Percentiles rank a stretch among this genome's conserved stretches.
Evolutionary conservation across 1,139 yeast species (phyloP).

Genomic region (Kurtzmaniella quercitrusa): DNA sequence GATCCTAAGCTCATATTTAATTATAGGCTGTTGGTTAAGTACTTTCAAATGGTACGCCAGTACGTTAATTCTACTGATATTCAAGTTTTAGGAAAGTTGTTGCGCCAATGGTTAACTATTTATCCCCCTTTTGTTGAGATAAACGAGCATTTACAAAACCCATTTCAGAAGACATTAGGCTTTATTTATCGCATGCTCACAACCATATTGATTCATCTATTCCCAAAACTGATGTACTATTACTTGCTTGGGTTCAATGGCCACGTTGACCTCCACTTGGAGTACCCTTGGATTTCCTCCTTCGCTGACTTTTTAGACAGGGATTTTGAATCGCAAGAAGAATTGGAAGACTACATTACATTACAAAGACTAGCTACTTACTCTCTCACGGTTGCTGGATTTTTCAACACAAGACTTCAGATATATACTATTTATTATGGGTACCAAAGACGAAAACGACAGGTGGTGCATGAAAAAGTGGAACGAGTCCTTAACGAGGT

Average conservation of each 20-base stretch:
- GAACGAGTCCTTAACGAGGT: conserved; percentile 19
- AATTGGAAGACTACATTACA: conserved; percentile 8
- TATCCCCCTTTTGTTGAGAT: conserved; percentile 20
- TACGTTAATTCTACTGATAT: neutral
- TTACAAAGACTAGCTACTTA: neutral
- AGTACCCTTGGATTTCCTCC: neutral
- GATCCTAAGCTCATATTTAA: conserved; percentile 11
- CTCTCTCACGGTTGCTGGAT: conserved; percentile 19
- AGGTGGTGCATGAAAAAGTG: conserved; percentile 7
- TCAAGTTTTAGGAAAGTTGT: conserved; percentile 15
- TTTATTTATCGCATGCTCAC: conserved; percentile 18
- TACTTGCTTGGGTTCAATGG: conserved; percentile 25
- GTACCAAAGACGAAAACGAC: conserved; percentile 13
- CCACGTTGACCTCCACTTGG: conserved; percentile 15
- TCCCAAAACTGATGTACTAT: conserved; percentile 21
- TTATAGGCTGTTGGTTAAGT: conserved; percentile 12
- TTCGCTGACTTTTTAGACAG: neutral
- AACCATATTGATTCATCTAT: conserved; percentile 19
- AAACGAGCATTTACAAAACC: conserved; percentile 12
- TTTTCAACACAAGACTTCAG: conserved; percentile 22
- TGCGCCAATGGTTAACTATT: conserved; percentile 25
- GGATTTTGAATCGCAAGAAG: conserved; percentile 6
- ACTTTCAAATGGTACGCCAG: conserved; percentile 3
- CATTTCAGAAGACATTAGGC: conserved; percentile 17
- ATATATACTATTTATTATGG: conserved; percentile 17